phyloP scores from a whole-genome alignment of 129 eudicot genomes.

The Flaveria robusta region DNA sequence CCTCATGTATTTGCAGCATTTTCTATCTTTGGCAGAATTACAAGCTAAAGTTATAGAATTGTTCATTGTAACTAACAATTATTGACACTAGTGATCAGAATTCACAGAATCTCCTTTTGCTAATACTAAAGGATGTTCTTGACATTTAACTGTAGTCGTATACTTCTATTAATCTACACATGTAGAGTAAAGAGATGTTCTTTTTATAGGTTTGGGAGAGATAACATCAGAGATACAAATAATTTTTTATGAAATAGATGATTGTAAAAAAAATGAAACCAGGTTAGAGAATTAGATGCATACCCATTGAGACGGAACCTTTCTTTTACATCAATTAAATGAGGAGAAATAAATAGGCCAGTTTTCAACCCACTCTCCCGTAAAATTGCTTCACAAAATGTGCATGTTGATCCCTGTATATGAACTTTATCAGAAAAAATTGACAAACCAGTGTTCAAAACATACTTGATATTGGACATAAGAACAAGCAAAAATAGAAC shows the following conservation, averaged over 20 bases:
- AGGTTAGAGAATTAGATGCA: constrained; percentile 34
- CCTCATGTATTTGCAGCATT: not conserved
- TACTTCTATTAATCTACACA: not conserved
- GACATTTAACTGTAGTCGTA: not conserved
- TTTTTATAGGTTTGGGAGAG: constrained; percentile 6
- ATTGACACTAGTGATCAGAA: not conserved
- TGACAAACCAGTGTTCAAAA: constrained; percentile 2
- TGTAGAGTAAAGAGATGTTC: not conserved
- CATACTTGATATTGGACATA: constrained; percentile 13
- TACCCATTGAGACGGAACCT: constrained; percentile 89
- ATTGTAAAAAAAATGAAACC: constrained; percentile 12
- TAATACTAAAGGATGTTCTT: not conserved
- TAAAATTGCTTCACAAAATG: constrained; percentile 88
- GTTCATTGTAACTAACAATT: not conserved
- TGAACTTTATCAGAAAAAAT: constrained; percentile 30
- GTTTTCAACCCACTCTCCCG: constrained; percentile 80
- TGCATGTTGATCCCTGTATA: constrained; percentile 87
- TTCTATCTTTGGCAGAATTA: not conserved
- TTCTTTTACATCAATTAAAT: constrained; percentile 89
- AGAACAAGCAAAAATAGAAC: constrained; percentile 4
- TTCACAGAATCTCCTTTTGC: not conserved
- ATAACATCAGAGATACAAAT: constrained; percentile 5
- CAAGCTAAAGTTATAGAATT: not conserved
- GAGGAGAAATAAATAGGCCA: constrained; percentile 93
- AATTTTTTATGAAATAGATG: not conserved